Evolutionary conservation across 257 asterid genomes (phyloP), one percentile per base, ranked within the genome.

Genomic region (Fraxinus quadrangulata): DNA sequence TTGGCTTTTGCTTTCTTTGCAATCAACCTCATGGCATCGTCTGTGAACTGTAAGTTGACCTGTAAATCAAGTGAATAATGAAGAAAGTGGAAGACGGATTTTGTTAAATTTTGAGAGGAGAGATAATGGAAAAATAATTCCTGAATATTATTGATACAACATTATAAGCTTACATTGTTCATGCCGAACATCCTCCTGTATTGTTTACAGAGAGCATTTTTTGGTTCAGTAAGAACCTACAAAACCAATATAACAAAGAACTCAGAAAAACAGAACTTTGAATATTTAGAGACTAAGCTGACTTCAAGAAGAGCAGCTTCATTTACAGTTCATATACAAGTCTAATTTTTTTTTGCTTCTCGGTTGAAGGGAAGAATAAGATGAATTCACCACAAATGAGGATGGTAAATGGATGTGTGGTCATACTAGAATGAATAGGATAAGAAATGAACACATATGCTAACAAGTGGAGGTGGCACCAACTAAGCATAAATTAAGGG

Each of bases 121-220:
- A 31, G 26, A 45, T 9, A 3, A 14, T 12, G 75, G 75, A 11
- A 9, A 71, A 47, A 42, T 8, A 49, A 76, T 63, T 71, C 33
- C 40, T 3, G 67, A 56, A 77, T 28, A 61, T 39, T 75, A 73
- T 54, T 16, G 23, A 59, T 49, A 30, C 54, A n/a, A 79, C 75
- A 77, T 74, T 77, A 81, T 72, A 79, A 82, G 51, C 95, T 85
- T 86, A 94, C 98, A 71, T 83, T 85, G 82, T 89, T 92, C 93
- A 94, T 88, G 82, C 87, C 71, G 85, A 94, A 92, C 94, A 94
- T 87, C 87, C 88, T 89, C 88, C 91, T 90, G 90, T 92, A 94
- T 81, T 94, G 98, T 84, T 94, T 94, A 83, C 92, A 91, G 4
- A 94, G 90, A 77, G 98, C 97, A 87, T 92, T 94, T 87, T 81